Evolutionary conservation across 257 asterid species (phyloP).

Genomic region (Leonotis leonurus): DNA sequence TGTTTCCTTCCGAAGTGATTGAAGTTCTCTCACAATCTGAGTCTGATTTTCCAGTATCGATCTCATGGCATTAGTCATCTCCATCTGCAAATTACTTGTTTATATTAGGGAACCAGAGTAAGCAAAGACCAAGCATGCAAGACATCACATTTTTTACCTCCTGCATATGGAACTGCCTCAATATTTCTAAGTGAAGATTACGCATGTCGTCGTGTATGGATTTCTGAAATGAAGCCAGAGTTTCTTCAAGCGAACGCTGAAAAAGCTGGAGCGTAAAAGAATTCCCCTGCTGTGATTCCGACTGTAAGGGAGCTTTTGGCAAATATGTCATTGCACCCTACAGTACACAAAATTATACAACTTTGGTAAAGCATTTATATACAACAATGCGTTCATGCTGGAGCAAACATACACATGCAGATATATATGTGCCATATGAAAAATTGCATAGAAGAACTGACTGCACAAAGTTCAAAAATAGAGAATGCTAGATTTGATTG

Average conservation of each 20-base stretch:
- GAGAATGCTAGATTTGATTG: slow-evolving; percentile 4
- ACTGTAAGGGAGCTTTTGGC: slow-evolving; percentile 31
- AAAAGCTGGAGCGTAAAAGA: slow-evolving; percentile 89
- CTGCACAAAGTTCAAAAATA: slow-evolving; percentile 3
- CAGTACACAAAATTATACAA: slow-evolving; percentile 14
- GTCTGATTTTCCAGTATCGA: slow-evolving; percentile 67
- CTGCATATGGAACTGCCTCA: slow-evolving; percentile 88
- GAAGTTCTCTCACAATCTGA: slow-evolving; percentile 71
- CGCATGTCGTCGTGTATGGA: slow-evolving; percentile 88
- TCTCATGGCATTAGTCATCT: slow-evolving; percentile 51
- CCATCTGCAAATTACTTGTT: slow-evolving; percentile 47
- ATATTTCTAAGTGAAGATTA: slow-evolving; percentile 77
- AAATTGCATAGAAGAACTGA: too few relatives aligned
- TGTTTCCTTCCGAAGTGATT: slow-evolving; percentile 68
- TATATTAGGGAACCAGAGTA: slow-evolving; percentile 14
- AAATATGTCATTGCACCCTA: slow-evolving; percentile 59
- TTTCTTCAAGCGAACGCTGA: slow-evolving; percentile 88
- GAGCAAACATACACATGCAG: too few relatives aligned
- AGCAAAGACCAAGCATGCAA: too few relatives aligned
- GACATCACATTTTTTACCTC: slow-evolving; percentile 48
- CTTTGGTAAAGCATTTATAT: background rate
- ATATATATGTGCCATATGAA: background rate
- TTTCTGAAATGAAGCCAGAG: slow-evolving; percentile 70
- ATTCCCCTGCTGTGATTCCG: slow-evolving; percentile 65
- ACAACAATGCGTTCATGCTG: too few relatives aligned